Percentiles rank a stretch among this genome's conserved stretches.
phyloP scores from a whole-genome alignment of 345 rosid genomes.

The Bretschneidera sinensis region DNA sequence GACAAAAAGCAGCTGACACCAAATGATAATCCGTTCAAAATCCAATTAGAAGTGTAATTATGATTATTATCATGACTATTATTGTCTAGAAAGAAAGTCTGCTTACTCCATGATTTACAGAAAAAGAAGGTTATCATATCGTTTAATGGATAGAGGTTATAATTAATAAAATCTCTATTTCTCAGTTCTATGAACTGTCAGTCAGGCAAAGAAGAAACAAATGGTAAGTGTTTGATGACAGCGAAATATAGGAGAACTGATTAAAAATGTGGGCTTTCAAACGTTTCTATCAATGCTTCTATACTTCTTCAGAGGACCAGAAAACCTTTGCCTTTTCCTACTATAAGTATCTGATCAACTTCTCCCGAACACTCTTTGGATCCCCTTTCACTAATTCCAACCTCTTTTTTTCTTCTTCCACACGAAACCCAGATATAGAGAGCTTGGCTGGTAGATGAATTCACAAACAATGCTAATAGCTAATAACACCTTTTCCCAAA shows the following conservation, averaged over 20 bases:
- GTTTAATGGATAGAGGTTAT: slow-evolving; percentile 24
- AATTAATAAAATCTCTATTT: slow-evolving; percentile 20
- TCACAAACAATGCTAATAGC: background rate
- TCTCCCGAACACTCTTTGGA: slow-evolving; percentile 31
- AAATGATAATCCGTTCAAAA: slow-evolving; percentile 11
- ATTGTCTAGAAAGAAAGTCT: slow-evolving; percentile 21
- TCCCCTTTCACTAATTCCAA: slow-evolving; percentile 24
- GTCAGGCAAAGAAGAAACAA: slow-evolving; percentile 16
- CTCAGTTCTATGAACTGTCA: slow-evolving; percentile 34
- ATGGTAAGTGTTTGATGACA: slow-evolving; percentile 44
- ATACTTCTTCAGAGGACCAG: slow-evolving; percentile 39
- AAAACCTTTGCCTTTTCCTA: slow-evolving; percentile 68
- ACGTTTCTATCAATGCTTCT: slow-evolving; percentile 54
- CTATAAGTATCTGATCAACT: slow-evolving; percentile 41
- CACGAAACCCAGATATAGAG: slow-evolving; percentile 10
- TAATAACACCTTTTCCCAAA: slow-evolving; percentile 4
- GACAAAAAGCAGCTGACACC: slow-evolving; percentile 2
- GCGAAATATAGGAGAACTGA: slow-evolving; percentile 41
- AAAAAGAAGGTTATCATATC: slow-evolving; percentile 32
- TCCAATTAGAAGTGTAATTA: slow-evolving; percentile 26
- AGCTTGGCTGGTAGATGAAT: slow-evolving; percentile 25
- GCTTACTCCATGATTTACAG: slow-evolving; percentile 19
- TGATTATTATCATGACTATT: slow-evolving; percentile 26
- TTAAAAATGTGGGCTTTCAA: slow-evolving; percentile 35
- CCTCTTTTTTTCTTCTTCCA: slow-evolving; percentile 7